A percentile compares a stretch with the other conserved stretches of the same genome.
phyloP scores from a whole-genome alignment of 2,329 filamentous ascomycete species.

The Colletotrichum sansevieriae region DNA sequence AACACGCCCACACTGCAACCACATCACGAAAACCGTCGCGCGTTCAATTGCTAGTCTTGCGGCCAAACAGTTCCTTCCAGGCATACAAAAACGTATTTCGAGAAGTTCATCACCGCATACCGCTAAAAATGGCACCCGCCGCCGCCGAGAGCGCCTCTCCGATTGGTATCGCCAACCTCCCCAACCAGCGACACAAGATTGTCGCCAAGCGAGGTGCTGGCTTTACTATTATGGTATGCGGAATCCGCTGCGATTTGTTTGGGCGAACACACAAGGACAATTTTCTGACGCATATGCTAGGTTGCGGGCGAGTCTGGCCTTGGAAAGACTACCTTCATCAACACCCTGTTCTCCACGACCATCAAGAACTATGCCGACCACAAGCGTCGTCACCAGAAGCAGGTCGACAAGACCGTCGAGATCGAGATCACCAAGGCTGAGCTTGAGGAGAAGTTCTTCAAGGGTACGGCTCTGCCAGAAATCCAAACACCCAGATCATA shows the following conservation, averaged over 20 bases:
- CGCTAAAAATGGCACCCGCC: constrained; percentile 67
- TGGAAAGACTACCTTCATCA: constrained; percentile 99
- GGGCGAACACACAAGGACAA: neutral
- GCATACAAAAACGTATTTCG: constrained; percentile 32
- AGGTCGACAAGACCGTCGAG: constrained; percentile 99
- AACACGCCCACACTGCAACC: constrained; percentile 41
- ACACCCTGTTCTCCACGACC: constrained; percentile 99
- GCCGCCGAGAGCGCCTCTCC: constrained; percentile 73
- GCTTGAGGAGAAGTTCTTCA: constrained; percentile 99
- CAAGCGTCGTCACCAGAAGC: constrained; percentile 99
- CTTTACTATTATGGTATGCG: constrained; percentile 96
- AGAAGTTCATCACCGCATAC: constrained; percentile 42
- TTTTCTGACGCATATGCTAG: constrained; percentile 57
- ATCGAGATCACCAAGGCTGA: constrained; percentile 99
- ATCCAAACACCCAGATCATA: constrained; percentile 10
- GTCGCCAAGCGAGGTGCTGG: constrained; percentile 89
- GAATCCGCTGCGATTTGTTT: constrained; percentile 7
- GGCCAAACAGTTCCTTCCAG: constrained; percentile 33
- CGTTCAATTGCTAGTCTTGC: constrained; percentile 36
- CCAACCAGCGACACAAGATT: constrained; percentile 82
- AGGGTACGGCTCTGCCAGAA: constrained; percentile 73
- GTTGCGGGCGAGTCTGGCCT: constrained; percentile 98
- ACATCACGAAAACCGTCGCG: constrained; percentile 42
- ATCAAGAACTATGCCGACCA: constrained; percentile 99
- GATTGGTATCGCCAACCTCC: constrained; percentile 81